Base-by-base conservation (phyloP, 345 rosid genomes). In the Hypericum perforatum region DNA sequence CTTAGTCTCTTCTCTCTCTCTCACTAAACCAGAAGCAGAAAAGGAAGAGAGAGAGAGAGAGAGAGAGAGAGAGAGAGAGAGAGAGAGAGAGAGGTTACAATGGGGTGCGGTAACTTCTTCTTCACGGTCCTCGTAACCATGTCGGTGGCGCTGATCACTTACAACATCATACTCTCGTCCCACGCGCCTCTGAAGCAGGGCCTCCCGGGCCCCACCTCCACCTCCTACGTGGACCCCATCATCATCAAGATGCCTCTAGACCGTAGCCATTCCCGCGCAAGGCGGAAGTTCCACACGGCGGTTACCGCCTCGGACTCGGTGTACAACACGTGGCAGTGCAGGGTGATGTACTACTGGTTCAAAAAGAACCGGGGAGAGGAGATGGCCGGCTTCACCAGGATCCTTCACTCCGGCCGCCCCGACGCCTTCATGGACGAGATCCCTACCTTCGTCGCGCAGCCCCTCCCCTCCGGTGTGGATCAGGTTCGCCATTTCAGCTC, bases 331-430 rank as follows among this genome's bases (percentile, higher is more conserved):
- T 89, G 99, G 99, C 99, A 94, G 80, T 84, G 97, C 32, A 76
- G 99, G 65, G 70, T 94, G 37, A 94, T 89, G 99, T 89, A 94
- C 58, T 94, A 89, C 68, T 94, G 99, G 99, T 94, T 78, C 74
- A 82, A 86, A 78, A 74, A 75, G 70, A 73, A 70, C 63, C 63
- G 68, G 68, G 53, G 73, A 11, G 85, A 75, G 53, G 91, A 74
- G 43, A 94, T 89, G 99, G 99, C 91, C 22, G 97, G 94, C 11
- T 94, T 75, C 63, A 94, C 99, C 11, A 81, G 99, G 91, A 89
- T 94, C 71, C 72, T 94, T 66, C 99, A 94, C 63, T 76, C 83
- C 0, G 99, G 99, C 11, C 89, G 80, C 63, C 79, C 95, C 13
- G 99, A 94, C 53, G 45, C 70, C 60, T 78, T 64, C 58, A 84